Evolutionary conservation across 2,329 filamentous ascomycete species (phyloP), one percentile per base, ranked within the genome.

Genomic region (Penicillium janthinellum): DNA sequence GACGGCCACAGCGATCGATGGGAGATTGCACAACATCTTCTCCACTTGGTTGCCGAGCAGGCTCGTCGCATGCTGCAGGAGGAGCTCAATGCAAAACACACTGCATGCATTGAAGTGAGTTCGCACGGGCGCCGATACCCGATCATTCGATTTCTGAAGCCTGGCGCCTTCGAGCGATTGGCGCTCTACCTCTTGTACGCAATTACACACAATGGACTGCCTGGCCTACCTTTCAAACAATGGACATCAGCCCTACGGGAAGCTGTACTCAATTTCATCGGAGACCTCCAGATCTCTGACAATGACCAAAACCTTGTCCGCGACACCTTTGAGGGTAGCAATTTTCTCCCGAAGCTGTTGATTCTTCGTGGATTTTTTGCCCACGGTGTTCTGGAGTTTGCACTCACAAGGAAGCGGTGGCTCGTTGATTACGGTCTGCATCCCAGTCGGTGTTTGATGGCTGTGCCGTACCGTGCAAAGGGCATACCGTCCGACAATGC

Each of bases 391-490:
- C 35, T 50, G 15, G 17, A 31, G 8, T 50, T 50, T 37, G 20
- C 14, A 2, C 47, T 50, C 15, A 31, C 25, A 8, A n/a, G n/a
- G 7, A 50, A 50, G 28, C 47, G 47, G 15, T 50, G 47, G 47
- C 47, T n/a, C 12, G 47, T 50, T 15, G 28, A 50, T 17, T 50
- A 50, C 17, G 47, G 47, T 14, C 47, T 35, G 15, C 25, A 50
- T 50, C 12, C 47, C 22, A 11, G 14, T 31, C 31, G 47, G 15
- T 31, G 28, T 74, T 68, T 69, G 0, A 67, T 75, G 5, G 88
- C 88, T 0, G 89, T 91, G 0, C 89, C 89, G 0, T 91, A 83
- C 51, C 79, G 84, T 11, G 86, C 86, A 0, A 90, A 91, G 58
- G 89, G 88, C 2, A 78, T 82, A 0, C 88, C 89, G 0, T 83